These are phyloP conservation scores for Pontederia crassipes DNA, from an alignment of 176 grass and related monocot species.

Conservation along the genomic window DNA sequence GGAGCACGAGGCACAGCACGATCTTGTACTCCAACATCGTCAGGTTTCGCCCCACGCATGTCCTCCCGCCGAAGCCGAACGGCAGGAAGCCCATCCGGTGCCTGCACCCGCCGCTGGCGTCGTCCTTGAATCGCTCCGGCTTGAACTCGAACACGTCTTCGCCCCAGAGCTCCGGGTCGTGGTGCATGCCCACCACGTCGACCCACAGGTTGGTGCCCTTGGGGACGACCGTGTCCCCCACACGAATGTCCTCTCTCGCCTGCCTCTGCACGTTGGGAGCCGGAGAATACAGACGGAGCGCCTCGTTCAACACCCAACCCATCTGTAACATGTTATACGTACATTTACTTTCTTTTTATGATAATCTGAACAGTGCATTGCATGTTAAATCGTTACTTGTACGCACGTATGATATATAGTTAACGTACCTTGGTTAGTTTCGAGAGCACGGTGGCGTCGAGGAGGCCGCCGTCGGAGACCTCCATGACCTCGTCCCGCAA, in stretches of 20 bases:
- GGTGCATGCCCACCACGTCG: constrained; percentile 83
- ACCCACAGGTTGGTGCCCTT: constrained; percentile 84
- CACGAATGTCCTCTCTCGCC: constrained; percentile 35
- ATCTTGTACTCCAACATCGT: constrained; percentile 53
- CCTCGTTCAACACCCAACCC: constrained; percentile 68
- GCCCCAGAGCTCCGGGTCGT: constrained; percentile 50
- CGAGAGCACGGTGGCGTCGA: constrained; percentile 21
- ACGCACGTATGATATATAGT: neutral
- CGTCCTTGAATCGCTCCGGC: constrained; percentile 40
- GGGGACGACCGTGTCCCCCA: constrained; percentile 20
- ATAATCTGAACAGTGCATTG: neutral
- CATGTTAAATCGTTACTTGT: neutral
- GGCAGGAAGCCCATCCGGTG: constrained; percentile 62
- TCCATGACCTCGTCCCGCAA: constrained; percentile 38
- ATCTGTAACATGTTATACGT: constrained; percentile 21
- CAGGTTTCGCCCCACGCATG: constrained; percentile 63
- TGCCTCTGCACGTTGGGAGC: constrained; percentile 73
- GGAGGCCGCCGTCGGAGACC: neutral
- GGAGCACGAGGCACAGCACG: constrained; percentile 46
- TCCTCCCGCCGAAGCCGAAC: constrained; percentile 58
- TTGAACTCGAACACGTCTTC: constrained; percentile 36
- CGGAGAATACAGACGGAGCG: constrained; percentile 62
- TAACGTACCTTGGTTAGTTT: constrained; percentile 42
- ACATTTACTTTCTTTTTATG: neutral
- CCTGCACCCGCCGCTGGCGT: constrained; percentile 40